Percentiles rank a stretch among this genome's conserved stretches.
phyloP scores from a whole-genome alignment of 352 stramenopile species.

The Phytophthora sp. region DNA sequence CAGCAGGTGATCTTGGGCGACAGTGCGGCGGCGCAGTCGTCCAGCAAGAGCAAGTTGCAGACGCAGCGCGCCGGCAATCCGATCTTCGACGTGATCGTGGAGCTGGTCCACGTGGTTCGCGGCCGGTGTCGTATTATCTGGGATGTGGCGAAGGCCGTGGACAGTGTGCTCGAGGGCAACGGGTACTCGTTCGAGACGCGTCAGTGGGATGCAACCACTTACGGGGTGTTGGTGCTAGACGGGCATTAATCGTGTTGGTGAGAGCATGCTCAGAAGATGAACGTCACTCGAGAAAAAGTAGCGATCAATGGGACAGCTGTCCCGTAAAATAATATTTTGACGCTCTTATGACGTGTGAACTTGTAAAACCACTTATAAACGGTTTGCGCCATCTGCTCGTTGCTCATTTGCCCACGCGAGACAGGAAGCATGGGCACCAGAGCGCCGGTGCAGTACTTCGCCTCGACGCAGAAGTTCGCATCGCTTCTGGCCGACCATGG shows the following conservation, averaged over 20 bases:
- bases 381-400: too few species aligned
- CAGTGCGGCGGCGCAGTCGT: slow-evolving; percentile 39
- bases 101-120: slow-evolving; percentile 60
- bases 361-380: too few species aligned
- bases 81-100: slow-evolving; percentile 89
- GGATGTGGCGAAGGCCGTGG: slow-evolving; percentile 70
- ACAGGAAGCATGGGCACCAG: too few species aligned
- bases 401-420: too few species aligned
- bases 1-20: slow-evolving; percentile 76
- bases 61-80: slow-evolving; percentile 57
- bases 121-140: slow-evolving; percentile 73
- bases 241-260: too few species aligned
- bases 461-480: not conserved
- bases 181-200: slow-evolving; percentile 47
- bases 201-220: slow-evolving; percentile 29
- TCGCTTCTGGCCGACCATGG: not conserved
- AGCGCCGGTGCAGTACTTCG: not conserved
- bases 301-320: too few species aligned
- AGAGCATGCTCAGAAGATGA: too few species aligned
- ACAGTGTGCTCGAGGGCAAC: slow-evolving; percentile 55
- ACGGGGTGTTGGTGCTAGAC: slow-evolving; percentile 37
- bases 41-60: slow-evolving; percentile 41
- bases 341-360: too few species aligned
- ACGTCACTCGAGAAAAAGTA: too few species aligned
- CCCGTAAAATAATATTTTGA: too few species aligned